A percentile compares a stretch with the other conserved stretches of the same genome.
phyloP scores from a whole-genome alignment of 2,329 filamentous ascomycete genomes.

The Colletotrichum simmondsii region DNA sequence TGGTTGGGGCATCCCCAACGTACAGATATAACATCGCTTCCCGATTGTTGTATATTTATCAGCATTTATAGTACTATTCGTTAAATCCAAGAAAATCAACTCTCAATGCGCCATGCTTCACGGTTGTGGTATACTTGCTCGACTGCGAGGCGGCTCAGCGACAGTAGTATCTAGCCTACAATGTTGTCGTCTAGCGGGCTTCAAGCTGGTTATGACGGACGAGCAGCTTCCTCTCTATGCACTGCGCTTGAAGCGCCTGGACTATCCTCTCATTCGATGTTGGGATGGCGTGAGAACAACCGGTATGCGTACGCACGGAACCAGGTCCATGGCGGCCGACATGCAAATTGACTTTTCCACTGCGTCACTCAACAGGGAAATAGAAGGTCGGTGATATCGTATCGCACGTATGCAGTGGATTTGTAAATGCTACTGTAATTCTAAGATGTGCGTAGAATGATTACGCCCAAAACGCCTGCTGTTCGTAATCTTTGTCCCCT shows the following conservation, averaged over 20 bases:
- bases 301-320: not conserved
- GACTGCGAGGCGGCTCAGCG: not conserved
- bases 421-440: not conserved
- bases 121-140: no score
- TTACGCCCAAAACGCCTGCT: conserved; percentile 26
- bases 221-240: not conserved
- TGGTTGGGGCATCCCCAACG: not conserved
- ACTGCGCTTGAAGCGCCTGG: not conserved
- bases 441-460: not conserved
- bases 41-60: not conserved
- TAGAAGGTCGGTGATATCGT: not conserved
- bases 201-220: no score
- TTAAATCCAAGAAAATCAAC: not conserved
- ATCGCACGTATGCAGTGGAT: not conserved
- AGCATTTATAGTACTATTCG: not conserved
- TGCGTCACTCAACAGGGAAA: not conserved
- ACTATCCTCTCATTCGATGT: not conserved
- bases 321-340: no score
- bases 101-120: no score
- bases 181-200: no score
- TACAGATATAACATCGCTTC: not conserved
- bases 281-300: not conserved
- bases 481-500: not conserved
- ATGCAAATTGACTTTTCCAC: not conserved
- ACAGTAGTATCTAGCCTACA: not conserved